These are phyloP conservation scores for Strobilomyces dryophilus DNA, from an alignment of 768 basidiomycete genomes.

Conservation along the genomic window DNA sequence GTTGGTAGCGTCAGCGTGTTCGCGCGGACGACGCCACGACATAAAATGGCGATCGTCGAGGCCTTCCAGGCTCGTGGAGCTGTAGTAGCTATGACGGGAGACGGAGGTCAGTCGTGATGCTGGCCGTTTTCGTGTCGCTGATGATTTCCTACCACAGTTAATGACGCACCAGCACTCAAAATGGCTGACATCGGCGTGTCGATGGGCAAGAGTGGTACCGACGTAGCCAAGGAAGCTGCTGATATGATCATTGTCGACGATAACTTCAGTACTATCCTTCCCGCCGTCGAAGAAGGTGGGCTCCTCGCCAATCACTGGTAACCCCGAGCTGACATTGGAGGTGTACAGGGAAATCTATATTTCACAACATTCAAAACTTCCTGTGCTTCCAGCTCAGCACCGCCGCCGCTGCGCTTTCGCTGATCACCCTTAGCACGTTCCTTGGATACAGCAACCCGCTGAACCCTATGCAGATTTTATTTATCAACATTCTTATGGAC, in stretches of 20 bases:
- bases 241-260: slow-evolving; percentile 97
- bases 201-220: slow-evolving; percentile 98
- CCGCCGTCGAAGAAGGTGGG: slow-evolving; percentile 88
- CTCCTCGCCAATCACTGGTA: background rate
- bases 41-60: slow-evolving; percentile 97
- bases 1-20: slow-evolving; percentile 85
- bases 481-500: slow-evolving; percentile 99
- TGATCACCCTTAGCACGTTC: slow-evolving; percentile 92
- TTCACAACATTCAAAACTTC: slow-evolving; percentile 99
- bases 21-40: slow-evolving; percentile 92
- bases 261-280: slow-evolving; percentile 91
- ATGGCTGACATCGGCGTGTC: slow-evolving; percentile 98
- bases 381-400: slow-evolving; percentile 95
- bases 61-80: slow-evolving; percentile 88
- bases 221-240: slow-evolving; percentile 97
- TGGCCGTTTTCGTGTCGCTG: background rate
- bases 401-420: slow-evolving; percentile 91
- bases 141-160: slow-evolving; percentile 45
- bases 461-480: slow-evolving; percentile 99
- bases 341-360: slow-evolving; percentile 83
- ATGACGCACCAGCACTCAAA: slow-evolving; percentile 94
- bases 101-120: slow-evolving; percentile 69
- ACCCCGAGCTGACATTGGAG: background rate
- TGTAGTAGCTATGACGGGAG: slow-evolving; percentile 97
- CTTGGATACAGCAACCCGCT: slow-evolving; percentile 88